Evolutionary conservation across 208 protist species (phyloP), one percentile per base, ranked within the genome.

Genomic region (Leishmania tarentolae): DNA sequence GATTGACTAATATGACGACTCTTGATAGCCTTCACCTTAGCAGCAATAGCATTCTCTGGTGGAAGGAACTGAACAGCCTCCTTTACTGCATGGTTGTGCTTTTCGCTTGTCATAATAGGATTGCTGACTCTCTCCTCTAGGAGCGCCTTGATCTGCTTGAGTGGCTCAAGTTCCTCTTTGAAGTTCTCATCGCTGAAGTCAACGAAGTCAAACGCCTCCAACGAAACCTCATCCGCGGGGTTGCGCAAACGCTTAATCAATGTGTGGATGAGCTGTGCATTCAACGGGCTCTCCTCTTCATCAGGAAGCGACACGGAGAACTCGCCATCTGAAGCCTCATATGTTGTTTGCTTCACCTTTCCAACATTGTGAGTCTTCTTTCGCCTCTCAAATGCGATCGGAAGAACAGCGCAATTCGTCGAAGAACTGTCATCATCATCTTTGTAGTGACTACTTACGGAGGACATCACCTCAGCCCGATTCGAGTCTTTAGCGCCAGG

Each of bases 181-280:
- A 91, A 92, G 42, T 87, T 88, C 17, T 84, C 85, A 76, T 92
- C 85, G 76, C 85, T 80, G 68, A 88, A 94, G 70, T 90, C 79
- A 0, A 93, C 42, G 47, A 84, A 86, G n/a, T 85, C 83, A 59
- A 89, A 89, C 17, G 86, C 83, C 63, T 89, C 86, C 17, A 83
- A 83, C 24, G 79, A 77, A 28, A 89, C 79, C 31, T 89, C 83
- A 66, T 83, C 79, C 13, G 78, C 53, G 0, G 82, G 78, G 61
- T 86, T 86, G 61, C 82, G 78, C 19, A 86, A 76, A 4, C 82
- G 82, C 56, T 86, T 86, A 2, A 80, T 75, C 15, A 86, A 71
- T 5, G 82, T 86, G 40, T 88, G 79, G 44, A 94, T 91, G 63
- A 90, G 69, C 80, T 90, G 82, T 5, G 88, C 84, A 47, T 95